Conservation (phyloP, 129 eudicot species). For the Escallonia herrerae region DNA sequence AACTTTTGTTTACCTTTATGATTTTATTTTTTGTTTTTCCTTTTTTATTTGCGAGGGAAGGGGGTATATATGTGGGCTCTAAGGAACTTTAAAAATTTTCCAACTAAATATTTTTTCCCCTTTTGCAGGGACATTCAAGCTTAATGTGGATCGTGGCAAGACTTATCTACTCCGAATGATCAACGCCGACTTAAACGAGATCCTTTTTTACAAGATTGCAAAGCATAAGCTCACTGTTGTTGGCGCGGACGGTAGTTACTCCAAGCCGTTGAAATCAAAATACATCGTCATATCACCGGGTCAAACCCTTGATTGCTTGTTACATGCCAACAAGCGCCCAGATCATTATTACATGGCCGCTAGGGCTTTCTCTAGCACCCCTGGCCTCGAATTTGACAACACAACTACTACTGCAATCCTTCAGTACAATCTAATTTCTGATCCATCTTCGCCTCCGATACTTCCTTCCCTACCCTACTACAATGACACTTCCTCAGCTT, state of each 20-base stretch:
- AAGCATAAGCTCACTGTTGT: constrained; percentile 54
- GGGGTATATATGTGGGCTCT: background rate
- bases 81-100: background rate
- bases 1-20: background rate
- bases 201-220: constrained; percentile 33
- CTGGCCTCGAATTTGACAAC: constrained; percentile 17
- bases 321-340: constrained; percentile 37
- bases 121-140: constrained; percentile 33
- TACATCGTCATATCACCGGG: constrained; percentile 44
- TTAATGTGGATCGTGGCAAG: constrained; percentile 33
- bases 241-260: constrained; percentile 49
- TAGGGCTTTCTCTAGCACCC: constrained; percentile 21
- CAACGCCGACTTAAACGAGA: constrained; percentile 41
- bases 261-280: constrained; percentile 38
- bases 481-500: constrained; percentile 39
- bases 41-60: background rate
- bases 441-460: constrained; percentile 1
- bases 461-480: constrained; percentile 40
- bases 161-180: constrained; percentile 39
- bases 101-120: background rate
- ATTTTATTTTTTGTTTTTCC: background rate
- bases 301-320: constrained; percentile 52
- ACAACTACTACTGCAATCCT: constrained; percentile 49
- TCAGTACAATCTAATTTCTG: constrained; percentile 13
- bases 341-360: constrained; percentile 52